Conservation (phyloP, 2,329 filamentous ascomycete species). For the Colletotrichum filicis region DNA sequence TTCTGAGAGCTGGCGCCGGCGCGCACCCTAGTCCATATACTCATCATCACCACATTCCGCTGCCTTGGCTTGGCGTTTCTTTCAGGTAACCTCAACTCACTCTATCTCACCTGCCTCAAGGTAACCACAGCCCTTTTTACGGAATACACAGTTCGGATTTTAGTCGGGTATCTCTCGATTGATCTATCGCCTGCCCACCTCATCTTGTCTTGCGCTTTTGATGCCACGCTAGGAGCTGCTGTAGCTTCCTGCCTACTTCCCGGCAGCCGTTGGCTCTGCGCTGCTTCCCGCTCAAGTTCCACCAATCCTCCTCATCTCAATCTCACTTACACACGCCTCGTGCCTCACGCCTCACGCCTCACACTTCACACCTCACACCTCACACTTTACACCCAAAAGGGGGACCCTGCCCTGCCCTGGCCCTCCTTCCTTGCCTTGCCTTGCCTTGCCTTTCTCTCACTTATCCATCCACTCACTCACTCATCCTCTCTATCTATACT, state of each 20-base stretch:
- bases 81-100: background rate
- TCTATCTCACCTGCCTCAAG: background rate
- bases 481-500: too few species aligned
- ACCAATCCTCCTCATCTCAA: constrained; percentile 7
- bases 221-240: background rate
- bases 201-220: background rate
- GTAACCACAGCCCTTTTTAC: too few species aligned
- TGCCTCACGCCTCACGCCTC: too few species aligned
- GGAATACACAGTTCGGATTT: too few species aligned
- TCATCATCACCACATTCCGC: background rate
- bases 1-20: background rate
- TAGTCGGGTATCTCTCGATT: too few species aligned
- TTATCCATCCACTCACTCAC: background rate
- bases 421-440: background rate
- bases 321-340: background rate
- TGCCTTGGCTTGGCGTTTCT: background rate
- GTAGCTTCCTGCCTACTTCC: background rate
- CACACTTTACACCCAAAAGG: background rate
- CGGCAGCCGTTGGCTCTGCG: background rate
- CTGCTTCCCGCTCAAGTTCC: background rate
- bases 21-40: background rate
- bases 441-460: background rate
- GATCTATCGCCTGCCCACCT: background rate
- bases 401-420: background rate
- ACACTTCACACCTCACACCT: background rate